Conservation (phyloP, 75 land plant species). For the Cupressus sempervirens region DNA sequence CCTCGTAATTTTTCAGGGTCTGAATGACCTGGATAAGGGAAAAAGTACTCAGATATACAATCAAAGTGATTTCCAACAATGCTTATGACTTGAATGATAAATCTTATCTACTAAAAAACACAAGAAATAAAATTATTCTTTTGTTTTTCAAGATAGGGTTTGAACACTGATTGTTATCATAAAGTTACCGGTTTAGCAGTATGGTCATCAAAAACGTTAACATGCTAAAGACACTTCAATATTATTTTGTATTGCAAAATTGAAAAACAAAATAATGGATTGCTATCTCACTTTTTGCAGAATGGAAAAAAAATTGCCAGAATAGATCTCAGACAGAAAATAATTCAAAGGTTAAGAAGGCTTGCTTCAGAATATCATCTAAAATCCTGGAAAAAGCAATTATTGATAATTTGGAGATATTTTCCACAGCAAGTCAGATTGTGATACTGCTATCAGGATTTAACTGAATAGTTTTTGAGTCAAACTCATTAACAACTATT, state of each 20-base stretch:
- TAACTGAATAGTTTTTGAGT: too few relatives aligned
- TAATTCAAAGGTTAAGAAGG: neutral
- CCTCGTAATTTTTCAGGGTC: constrained; percentile 40
- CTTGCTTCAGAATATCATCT: neutral
- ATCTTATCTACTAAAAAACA: neutral
- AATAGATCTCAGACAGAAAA: neutral
- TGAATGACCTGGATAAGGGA: constrained; percentile 20
- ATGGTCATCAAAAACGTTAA: neutral
- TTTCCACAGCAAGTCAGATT: too few relatives aligned
- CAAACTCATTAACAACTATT: too few relatives aligned
- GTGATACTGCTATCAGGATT: too few relatives aligned
- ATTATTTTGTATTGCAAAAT: neutral
- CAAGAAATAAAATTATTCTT: neutral
- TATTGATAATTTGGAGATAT: too few relatives aligned
- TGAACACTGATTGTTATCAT: neutral
- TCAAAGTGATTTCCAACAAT: neutral
- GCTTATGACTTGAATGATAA: neutral
- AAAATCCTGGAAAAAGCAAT: neutral
- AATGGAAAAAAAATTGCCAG: neutral
- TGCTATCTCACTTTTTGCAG: neutral
- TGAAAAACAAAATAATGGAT: too few relatives aligned
- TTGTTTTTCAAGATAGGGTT: neutral
- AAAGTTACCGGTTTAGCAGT: neutral
- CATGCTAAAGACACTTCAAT: neutral
- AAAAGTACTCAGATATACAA: neutral